These are phyloP conservation scores for Clarireedia hainanense DNA, from an alignment of 2,329 filamentous ascomycete species.

Conservation along the genomic window DNA sequence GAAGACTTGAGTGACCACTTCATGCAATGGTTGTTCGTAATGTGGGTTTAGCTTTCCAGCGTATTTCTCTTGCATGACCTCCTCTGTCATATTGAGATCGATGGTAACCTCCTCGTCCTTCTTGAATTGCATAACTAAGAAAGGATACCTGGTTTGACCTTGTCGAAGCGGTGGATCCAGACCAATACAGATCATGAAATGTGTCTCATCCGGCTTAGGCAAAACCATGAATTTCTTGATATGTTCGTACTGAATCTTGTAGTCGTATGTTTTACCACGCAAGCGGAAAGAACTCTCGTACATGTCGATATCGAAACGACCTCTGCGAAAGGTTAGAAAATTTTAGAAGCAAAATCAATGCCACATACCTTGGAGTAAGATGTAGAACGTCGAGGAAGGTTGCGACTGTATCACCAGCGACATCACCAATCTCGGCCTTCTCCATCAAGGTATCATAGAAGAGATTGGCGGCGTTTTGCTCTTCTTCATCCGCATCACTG, in stretches of 20 bases:
- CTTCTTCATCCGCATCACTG: slow-evolving; percentile 57
- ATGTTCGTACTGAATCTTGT: slow-evolving; percentile 97
- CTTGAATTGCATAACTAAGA: slow-evolving; percentile 99
- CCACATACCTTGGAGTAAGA: slow-evolving; percentile 75
- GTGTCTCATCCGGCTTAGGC: slow-evolving; percentile 95
- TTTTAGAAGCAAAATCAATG: neutral
- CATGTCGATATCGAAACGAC: slow-evolving; percentile 99
- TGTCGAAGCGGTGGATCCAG: slow-evolving; percentile 92
- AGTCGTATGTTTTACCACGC: slow-evolving; percentile 98
- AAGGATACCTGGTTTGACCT: slow-evolving; percentile 95
- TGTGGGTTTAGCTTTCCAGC: slow-evolving; percentile 80
- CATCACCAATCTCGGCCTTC: slow-evolving; percentile 98
- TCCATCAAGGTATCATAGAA: slow-evolving; percentile 98
- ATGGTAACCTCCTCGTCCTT: slow-evolving; percentile 95
- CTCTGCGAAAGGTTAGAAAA: slow-evolving; percentile 48
- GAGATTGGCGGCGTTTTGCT: slow-evolving; percentile 92
- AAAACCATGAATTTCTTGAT: slow-evolving; percentile 99
- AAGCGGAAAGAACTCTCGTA: slow-evolving; percentile 96
- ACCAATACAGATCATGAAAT: slow-evolving; percentile 90
- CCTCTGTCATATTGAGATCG: slow-evolving; percentile 92
- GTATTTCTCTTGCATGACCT: slow-evolving; percentile 77
- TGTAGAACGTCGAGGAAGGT: slow-evolving; percentile 96
- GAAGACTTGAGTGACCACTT: slow-evolving; percentile 94
- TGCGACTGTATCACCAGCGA: slow-evolving; percentile 95
- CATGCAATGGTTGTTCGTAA: slow-evolving; percentile 89